These are phyloP conservation scores for Candida silvatica DNA, from an alignment of 805 yeast genomes.

Conservation along the genomic window DNA sequence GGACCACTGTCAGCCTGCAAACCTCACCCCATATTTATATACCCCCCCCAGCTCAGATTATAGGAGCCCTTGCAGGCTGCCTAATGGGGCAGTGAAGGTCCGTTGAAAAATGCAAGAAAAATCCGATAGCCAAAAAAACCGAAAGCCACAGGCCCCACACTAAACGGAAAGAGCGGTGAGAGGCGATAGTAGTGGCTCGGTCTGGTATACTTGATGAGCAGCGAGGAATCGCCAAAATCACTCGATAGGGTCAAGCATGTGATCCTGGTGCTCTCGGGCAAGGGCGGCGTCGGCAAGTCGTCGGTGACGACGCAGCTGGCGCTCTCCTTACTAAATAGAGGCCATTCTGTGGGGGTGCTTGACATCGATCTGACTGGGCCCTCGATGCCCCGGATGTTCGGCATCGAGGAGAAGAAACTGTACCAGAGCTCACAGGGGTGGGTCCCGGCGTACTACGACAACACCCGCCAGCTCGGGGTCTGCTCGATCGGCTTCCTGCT, in stretches of 20 bases:
- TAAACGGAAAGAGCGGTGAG: no score
- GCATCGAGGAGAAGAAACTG: slow-evolving; percentile 71
- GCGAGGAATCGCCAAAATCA: slow-evolving; percentile 20
- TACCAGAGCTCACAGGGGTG: slow-evolving; percentile 89
- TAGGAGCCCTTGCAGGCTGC: no score
- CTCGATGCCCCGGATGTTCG: slow-evolving; percentile 93
- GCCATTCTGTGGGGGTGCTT: slow-evolving; percentile 82
- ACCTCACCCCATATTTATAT: no score
- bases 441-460: slow-evolving; percentile 71
- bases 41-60: no score
- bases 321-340: slow-evolving; percentile 60
- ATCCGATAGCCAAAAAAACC: no score
- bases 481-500: slow-evolving; percentile 88
- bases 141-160: no score
- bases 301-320: slow-evolving; percentile 94
- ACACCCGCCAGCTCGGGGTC: slow-evolving; percentile 41
- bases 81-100: no score
- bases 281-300: slow-evolving; percentile 97
- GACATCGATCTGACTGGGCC: slow-evolving; percentile 98
- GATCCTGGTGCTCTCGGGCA: slow-evolving; percentile 78
- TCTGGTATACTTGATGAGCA: slow-evolving; percentile 8
- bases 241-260: slow-evolving; percentile 58
- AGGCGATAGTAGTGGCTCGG: no score
- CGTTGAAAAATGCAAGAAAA: no score
- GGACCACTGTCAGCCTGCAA: no score